These are phyloP conservation scores for Glycine soja DNA, from an alignment of 306 rosid species.

Conservation along the genomic window DNA sequence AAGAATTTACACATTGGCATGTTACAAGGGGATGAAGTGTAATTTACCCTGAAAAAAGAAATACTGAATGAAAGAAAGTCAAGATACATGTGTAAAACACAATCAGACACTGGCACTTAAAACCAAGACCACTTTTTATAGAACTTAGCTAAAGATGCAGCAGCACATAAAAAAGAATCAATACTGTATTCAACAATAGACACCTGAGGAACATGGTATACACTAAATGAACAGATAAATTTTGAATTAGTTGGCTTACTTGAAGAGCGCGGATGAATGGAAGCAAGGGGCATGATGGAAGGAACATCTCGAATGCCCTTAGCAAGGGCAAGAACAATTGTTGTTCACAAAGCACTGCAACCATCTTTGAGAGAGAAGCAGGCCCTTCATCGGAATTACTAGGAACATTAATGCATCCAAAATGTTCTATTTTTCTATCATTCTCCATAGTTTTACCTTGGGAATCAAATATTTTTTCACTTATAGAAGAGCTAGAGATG, in stretches of 20 bases:
- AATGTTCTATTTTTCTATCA: constrained; percentile 56
- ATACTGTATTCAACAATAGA: constrained; percentile 1
- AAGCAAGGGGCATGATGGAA: constrained; percentile 89
- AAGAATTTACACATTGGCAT: constrained; percentile 9
- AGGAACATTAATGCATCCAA: constrained; percentile 44
- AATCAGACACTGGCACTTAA: constrained; percentile 18
- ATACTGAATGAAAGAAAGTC: constrained; percentile 5
- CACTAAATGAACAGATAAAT: constrained; percentile 23
- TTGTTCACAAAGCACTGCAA: constrained; percentile 93
- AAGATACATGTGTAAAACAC: neutral
- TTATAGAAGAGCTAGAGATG: constrained; percentile 54
- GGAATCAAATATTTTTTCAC: constrained; percentile 55
- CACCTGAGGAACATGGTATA: constrained; percentile 26
- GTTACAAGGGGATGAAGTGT: neutral
- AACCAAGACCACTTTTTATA: constrained; percentile 8
- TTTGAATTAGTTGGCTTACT: constrained; percentile 62
- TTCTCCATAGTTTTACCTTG: constrained; percentile 52
- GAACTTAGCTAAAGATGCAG: neutral
- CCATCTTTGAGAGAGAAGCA: constrained; percentile 87
- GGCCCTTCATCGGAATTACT: constrained; percentile 72
- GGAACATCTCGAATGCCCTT: constrained; percentile 97
- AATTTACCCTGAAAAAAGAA: neutral
- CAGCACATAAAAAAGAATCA: constrained; percentile 6
- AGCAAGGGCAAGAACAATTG: constrained; percentile 85
- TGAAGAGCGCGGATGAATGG: constrained; percentile 96